Base-by-base conservation (phyloP, 768 basidiomycete genomes). In the Naganishia friedmannii region DNA sequence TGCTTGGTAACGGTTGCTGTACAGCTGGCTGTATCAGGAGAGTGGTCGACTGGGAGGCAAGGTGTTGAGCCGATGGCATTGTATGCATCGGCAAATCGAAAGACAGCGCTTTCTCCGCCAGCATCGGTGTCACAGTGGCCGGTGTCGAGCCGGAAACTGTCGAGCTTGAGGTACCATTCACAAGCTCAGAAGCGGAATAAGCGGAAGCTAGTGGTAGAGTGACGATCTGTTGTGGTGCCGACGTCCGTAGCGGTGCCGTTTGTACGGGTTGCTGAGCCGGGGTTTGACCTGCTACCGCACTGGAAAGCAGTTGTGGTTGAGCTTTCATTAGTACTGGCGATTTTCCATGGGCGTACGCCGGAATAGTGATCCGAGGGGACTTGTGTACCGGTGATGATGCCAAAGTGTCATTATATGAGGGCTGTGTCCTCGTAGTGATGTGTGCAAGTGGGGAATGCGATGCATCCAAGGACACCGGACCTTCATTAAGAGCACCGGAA, bases 301-400 rank as follows among this genome's bases (percentile, higher is more conserved):
- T 42, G 6, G 57, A 15, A 34, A 39, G 34, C 32, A 58, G 8
- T n/a, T 58, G 57, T n/a, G 60, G 60, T 42, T 63, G 60, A 26
- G 60, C 60, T 63, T 63, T 63, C 19, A 15, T 46, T 2, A 63
- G 23, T 7, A 63, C 60, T 1, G 60, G 60, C 26, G 60, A 63
- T 45, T 23, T 42, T 2, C 60, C 60, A 28, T 63, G 29, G 0
- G 60, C 60, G 23, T 63, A 63, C 6, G 60, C 60, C 5, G 60
- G 60, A 17, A 63, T 63, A 9, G 39, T 45, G n/a, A 63, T 63
- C 3, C 60, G 37, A n/a, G 60, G 60, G 1, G 60, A 63, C 39
- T 29, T n/a, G 39, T 63, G 60, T 45, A 63, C 21, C 15, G 39
- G 39, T 26, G 60, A 42, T n/a, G 60, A 63, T 15, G n/a, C 28